Conservation (phyloP, 805 yeast genomes). For the Candida nitratophila region DNA sequence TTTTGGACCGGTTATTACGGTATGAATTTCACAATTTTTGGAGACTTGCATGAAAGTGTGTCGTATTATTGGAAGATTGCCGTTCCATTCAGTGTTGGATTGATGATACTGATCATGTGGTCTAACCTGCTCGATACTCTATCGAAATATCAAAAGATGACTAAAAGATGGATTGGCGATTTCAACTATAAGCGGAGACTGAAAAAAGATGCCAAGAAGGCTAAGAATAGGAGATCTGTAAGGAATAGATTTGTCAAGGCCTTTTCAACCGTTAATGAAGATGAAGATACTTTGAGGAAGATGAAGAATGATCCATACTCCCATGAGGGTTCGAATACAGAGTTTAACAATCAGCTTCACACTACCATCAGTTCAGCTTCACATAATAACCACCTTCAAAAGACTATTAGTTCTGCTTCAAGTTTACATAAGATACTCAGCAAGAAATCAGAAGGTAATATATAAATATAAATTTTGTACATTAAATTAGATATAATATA, state of each 20-base stretch:
- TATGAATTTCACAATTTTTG: slow-evolving; percentile 42
- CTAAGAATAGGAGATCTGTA: neutral
- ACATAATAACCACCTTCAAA: too few relatives aligned
- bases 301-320: too few relatives aligned
- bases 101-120: slow-evolving; percentile 31
- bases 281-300: neutral
- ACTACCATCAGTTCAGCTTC: too few relatives aligned
- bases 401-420: too few relatives aligned
- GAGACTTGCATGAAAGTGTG: slow-evolving; percentile 30
- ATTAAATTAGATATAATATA: too few relatives aligned
- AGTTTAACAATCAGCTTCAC: too few relatives aligned
- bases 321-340: too few relatives aligned
- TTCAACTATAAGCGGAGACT: neutral
- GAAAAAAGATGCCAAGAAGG: neutral
- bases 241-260: neutral
- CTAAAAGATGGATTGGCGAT: neutral
- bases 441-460: too few relatives aligned
- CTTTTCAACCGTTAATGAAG: neutral
- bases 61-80: slow-evolving; percentile 43
- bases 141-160: neutral
- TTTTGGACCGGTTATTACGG: slow-evolving; percentile 60
- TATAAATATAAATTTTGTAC: too few relatives aligned
- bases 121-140: neutral
- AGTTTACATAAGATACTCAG: too few relatives aligned
- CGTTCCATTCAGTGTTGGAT: slow-evolving; percentile 30